Evolutionary conservation across 1,284 basidiomycete species (phyloP).

Genomic region (Porphyrellus sp.): DNA sequence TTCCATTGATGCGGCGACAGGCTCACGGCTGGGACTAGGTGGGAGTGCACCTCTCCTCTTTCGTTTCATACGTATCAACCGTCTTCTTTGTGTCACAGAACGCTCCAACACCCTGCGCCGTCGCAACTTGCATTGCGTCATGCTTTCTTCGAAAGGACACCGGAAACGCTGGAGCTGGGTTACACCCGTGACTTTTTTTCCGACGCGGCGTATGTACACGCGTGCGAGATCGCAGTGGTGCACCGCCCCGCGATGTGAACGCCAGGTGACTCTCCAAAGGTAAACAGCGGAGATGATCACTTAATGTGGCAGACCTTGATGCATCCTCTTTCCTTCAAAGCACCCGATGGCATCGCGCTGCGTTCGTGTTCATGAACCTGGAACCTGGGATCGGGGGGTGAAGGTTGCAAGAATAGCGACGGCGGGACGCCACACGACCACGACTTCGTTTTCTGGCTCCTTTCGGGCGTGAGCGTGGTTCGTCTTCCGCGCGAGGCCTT

Average conservation of each 20-base stretch:
- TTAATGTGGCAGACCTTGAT: constrained; percentile 10
- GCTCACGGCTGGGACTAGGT: constrained; percentile 1
- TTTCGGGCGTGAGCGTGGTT: background rate
- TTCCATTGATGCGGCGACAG: background rate
- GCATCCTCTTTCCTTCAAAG: background rate
- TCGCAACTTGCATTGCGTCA: constrained; percentile 3
- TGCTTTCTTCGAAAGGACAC: background rate
- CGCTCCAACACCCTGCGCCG: background rate
- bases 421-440: background rate
- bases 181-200: background rate
- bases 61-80: background rate
- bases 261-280: background rate
- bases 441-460: background rate
- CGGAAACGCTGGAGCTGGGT: background rate
- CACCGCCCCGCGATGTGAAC: constrained; percentile 1
- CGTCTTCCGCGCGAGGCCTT: background rate
- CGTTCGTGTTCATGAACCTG: constrained; percentile 4
- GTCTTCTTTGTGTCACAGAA: background rate
- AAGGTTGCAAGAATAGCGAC: background rate
- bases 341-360: background rate
- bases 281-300: constrained; percentile 17
- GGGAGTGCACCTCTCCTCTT: background rate
- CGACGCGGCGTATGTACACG: background rate
- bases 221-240: background rate
- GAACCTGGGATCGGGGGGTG: background rate